A percentile compares a stretch with the other conserved stretches of the same genome.
These are phyloP conservation scores for Dendrocalamus latiflorus DNA, from an alignment of 202 grass and related monocot genomes.

Conservation along the genomic window DNA sequence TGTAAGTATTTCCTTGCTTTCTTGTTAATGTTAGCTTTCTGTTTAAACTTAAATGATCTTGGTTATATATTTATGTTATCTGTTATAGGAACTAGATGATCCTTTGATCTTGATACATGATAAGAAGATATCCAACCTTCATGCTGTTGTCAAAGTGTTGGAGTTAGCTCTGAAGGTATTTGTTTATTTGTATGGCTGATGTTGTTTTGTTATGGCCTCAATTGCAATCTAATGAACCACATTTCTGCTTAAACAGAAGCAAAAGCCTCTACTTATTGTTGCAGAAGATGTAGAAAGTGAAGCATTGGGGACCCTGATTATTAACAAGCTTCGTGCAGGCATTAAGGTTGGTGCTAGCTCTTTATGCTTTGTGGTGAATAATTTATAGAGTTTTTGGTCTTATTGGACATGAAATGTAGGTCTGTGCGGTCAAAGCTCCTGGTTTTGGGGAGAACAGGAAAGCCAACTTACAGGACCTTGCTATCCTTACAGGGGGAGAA, in stretches of 20 bases:
- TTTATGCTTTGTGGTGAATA: too few relatives aligned
- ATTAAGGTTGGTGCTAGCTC: too few relatives aligned
- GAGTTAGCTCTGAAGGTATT: constrained; percentile 69
- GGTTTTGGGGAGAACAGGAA: too few relatives aligned
- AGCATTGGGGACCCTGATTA: constrained; percentile 27
- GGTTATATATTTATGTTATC: neutral
- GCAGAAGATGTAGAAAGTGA: constrained; percentile 43
- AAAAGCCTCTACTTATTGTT: constrained; percentile 49
- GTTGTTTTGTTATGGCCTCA: neutral
- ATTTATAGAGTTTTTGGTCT: too few relatives aligned
- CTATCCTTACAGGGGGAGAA: neutral
- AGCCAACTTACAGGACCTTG: too few relatives aligned
- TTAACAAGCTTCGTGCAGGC: constrained; percentile 46
- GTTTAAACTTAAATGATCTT: neutral
- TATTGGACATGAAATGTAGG: too few relatives aligned
- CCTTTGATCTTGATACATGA: constrained; percentile 93
- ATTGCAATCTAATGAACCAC: neutral
- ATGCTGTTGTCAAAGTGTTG: constrained; percentile 74
- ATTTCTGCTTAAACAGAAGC: constrained; percentile 31
- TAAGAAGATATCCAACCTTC: constrained; percentile 83
- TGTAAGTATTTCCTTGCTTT: too few relatives aligned
- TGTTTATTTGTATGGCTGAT: too few relatives aligned
- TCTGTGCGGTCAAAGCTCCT: too few relatives aligned
- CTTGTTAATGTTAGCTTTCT: neutral
- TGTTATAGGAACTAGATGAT: constrained; percentile 23